Base-by-base conservation (phyloP, 2,329 filamentous ascomycete genomes). In the Sclerotinia subarctica region DNA sequence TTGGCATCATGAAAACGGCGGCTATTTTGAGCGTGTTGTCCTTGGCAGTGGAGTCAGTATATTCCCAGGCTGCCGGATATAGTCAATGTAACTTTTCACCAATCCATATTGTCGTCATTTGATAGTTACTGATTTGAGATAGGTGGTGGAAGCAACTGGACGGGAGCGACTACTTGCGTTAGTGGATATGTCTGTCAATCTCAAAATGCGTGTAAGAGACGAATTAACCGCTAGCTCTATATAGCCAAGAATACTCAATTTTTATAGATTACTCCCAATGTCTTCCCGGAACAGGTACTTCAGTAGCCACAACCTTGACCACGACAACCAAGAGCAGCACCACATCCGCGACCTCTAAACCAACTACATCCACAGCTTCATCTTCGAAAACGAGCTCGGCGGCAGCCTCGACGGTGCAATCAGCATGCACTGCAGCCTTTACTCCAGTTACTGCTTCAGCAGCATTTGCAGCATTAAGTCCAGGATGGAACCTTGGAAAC, bases 401-500 rank as follows among this genome's bases (percentile, higher is more conserved):
- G 11, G 53, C 21, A 42, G 21, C 68, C 26, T 60, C 64, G 8
- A 67, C 67, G 8, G 54, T 64, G 21, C 42, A 66, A 56, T 19
- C 38, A 54, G 35, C 65, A 49, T 74, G 72, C 49, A 68, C 70
- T n/a, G 72, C 67, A 21, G 47, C 68, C 15, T 74, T 73, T 21
- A 73, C 67, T 19, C 70, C 71, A 35, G 35, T 74, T 15, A 71
- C 71, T 44, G 73, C 73, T 42, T 71, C 73, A 11, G 70, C 67
- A n/a, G 73, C 73, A 19, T 68, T 86, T 59, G 78, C 79, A 6
- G 80, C 78, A 11, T 78, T 86, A 52, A 83, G 83, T 60, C 82
- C 85, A 0, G 85, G 86, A 10, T 88, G 86, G 86, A 88, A 88
- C 70, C 72, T 87, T 11, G 86, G 86, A 13, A 88, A 88, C 67